Evolutionary conservation across 1,284 basidiomycete genomes (phyloP).

Genomic region (Mycocalia duriaeana): DNA sequence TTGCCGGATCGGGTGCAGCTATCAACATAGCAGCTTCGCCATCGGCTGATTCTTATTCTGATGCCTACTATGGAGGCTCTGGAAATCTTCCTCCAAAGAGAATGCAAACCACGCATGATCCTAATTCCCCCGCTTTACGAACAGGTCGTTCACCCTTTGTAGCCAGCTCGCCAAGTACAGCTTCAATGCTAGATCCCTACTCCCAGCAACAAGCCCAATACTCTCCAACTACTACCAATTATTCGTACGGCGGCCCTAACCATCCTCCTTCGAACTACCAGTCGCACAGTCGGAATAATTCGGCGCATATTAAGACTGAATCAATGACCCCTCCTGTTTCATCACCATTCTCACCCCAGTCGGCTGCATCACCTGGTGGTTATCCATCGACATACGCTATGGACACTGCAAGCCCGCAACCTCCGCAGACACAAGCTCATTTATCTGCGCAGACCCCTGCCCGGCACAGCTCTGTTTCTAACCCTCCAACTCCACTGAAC

Average conservation of each 20-base stretch:
- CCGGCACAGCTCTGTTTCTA: slow-evolving; percentile 50
- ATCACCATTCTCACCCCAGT: slow-evolving; percentile 50
- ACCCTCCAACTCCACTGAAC: slow-evolving; percentile 64
- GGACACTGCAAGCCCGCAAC: slow-evolving; percentile 58
- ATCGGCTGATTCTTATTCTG: slow-evolving; percentile 48
- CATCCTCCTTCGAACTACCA: slow-evolving; percentile 40
- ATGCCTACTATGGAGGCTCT: slow-evolving; percentile 58
- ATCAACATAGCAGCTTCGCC: slow-evolving; percentile 23
- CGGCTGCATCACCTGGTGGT: slow-evolving; percentile 25
- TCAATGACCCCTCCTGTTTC: slow-evolving; percentile 45
- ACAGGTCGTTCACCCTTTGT: slow-evolving; percentile 55
- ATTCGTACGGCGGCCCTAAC: slow-evolving; percentile 41
- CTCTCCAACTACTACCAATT: slow-evolving; percentile 51
- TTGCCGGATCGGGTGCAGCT: slow-evolving; percentile 32
- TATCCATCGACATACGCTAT: slow-evolving; percentile 39
- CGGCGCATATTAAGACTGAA: slow-evolving; percentile 51
- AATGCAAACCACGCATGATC: slow-evolving; percentile 48
- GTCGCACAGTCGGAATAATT: slow-evolving; percentile 55
- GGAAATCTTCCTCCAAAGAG: slow-evolving; percentile 45
- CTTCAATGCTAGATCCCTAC: slow-evolving; percentile 59
- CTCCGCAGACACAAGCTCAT: slow-evolving; percentile 40
- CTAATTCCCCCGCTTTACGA: slow-evolving; percentile 37
- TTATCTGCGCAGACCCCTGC: slow-evolving; percentile 39
- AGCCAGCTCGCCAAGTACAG: slow-evolving; percentile 39
- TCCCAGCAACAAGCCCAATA: slow-evolving; percentile 63